These are phyloP conservation scores for Trypanosoma lewisi DNA, from an alignment of 208 protist genomes.

Conservation along the genomic window DNA sequence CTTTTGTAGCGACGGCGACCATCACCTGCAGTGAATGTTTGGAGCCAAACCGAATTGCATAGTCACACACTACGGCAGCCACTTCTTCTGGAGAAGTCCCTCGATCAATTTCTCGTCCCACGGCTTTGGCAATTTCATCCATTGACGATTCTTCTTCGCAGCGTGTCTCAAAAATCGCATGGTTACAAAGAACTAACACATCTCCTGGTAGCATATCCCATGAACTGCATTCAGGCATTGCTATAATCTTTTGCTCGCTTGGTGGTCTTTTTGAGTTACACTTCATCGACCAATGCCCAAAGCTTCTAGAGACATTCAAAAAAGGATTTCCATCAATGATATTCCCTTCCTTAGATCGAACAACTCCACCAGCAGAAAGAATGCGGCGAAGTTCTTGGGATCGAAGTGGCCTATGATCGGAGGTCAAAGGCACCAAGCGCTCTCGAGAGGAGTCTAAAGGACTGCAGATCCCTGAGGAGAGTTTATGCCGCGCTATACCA, in stretches of 20 bases:
- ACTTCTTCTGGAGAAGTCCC: constrained; percentile 41
- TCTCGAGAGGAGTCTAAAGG: constrained; percentile 52
- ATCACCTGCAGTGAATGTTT: constrained; percentile 72
- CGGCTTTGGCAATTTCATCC: constrained; percentile 77
- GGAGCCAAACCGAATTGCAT: constrained; percentile 71
- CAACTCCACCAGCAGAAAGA: constrained; percentile 52
- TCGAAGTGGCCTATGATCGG: constrained; percentile 63
- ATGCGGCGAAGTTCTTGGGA: constrained; percentile 64
- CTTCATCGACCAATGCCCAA: constrained; percentile 86
- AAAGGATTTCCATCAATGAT: constrained; percentile 75
- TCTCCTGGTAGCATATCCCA: constrained; percentile 81
- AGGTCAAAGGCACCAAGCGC: constrained; percentile 59
- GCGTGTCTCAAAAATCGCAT: constrained; percentile 68
- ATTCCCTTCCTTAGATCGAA: constrained; percentile 42
- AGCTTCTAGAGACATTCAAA: constrained; percentile 72
- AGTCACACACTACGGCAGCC: constrained; percentile 74
- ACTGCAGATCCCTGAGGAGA: constrained; percentile 38
- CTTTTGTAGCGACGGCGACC: constrained; percentile 48
- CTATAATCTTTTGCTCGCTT: constrained; percentile 76
- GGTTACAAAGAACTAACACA: constrained; percentile 72
- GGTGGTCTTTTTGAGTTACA: constrained; percentile 43
- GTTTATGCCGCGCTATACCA: constrained; percentile 58
- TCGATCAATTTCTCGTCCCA: constrained; percentile 39
- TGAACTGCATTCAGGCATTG: constrained; percentile 49
- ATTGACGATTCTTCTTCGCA: constrained; percentile 57